Base-by-base conservation (phyloP, 2,329 filamentous ascomycete genomes). In the Penicillium sp. region DNA sequence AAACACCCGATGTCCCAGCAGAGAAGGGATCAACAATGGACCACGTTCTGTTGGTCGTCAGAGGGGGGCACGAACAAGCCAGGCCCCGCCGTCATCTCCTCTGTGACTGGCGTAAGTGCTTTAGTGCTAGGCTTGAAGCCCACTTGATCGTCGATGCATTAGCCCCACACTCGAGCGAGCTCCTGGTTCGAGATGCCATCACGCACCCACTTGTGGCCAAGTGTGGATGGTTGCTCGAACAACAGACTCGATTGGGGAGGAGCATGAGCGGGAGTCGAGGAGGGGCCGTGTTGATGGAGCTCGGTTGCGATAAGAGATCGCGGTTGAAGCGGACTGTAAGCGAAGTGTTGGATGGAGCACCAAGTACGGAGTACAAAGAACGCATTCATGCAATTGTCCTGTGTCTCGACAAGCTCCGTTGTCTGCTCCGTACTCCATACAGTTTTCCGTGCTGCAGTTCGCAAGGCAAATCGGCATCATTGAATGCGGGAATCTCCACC, bases 121-220 rank as follows among this genome's bases (percentile, higher is more conserved):
- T n/a, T n/a, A n/a, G 40, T 24, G 22, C 40, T 53, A n/a, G 35
- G 55, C 35, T 49, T 30, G 22, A 24, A 30, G 58, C 24, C 56
- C 53, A 57, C 58, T 65, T 59, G 66, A 67, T 67, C 66, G 56
- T 56, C 61, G 58, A 66, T 65, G 50, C 42, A 58, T 42, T 49
- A 35, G 58, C 49, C 59, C 67, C 66, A 65, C 62, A 50, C 22
- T 38, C 47, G 47, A 51, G 51, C 50, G 57, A 60, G 60, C 56
- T 54, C 53, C 53, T 59, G 53, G 55, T 50, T 55, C 45, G 47
- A 54, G 56, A 60, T 53, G 35, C 28, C 37, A 57, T 57, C 26
- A 38, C 28, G 45, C 60, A 59, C 38, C 54, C 56, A 58, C 53
- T 61, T 61, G 19, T 7, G 59, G 50, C n/a, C 55, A 60, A 49